phyloP scores from a whole-genome alignment of 441 rosid genomes.

The Erodium moschatum region DNA sequence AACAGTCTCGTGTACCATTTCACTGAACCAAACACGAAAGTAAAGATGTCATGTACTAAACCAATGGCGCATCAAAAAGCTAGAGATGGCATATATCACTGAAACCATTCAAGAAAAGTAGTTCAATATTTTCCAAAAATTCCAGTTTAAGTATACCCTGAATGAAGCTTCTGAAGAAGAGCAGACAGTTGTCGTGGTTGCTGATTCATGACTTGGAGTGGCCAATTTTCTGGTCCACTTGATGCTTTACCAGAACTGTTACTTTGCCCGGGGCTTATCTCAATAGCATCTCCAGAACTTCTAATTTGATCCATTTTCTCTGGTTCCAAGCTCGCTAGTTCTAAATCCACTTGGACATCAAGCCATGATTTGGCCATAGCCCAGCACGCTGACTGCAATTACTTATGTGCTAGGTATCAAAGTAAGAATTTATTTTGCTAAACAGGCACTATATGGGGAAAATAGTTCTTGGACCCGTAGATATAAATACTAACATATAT shows the following conservation, averaged over 20 bases:
- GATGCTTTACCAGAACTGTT: slow-evolving; percentile 39
- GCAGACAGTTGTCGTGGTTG: slow-evolving; percentile 81
- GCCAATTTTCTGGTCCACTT: slow-evolving; percentile 79
- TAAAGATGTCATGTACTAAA: slow-evolving; percentile 18
- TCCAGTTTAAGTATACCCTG: slow-evolving; percentile 44
- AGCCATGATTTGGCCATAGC: slow-evolving; percentile 99
- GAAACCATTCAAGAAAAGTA: neutral
- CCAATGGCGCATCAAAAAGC: slow-evolving; percentile 7
- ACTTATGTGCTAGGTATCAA: neutral
- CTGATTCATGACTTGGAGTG: slow-evolving; percentile 76
- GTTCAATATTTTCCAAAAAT: slow-evolving; percentile 6
- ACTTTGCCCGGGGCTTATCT: slow-evolving; percentile 54
- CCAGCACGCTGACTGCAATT: slow-evolving; percentile 94
- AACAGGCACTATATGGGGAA: neutral
- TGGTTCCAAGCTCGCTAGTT: slow-evolving; percentile 58
- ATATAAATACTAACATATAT: neutral
- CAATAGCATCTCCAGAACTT: slow-evolving; percentile 43
- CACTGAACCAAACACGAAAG: slow-evolving; percentile 40
- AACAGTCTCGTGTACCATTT: slow-evolving; percentile 78
- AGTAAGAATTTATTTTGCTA: neutral
- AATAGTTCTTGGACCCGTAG: neutral
- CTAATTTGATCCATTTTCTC: slow-evolving; percentile 59
- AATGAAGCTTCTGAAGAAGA: slow-evolving; percentile 95
- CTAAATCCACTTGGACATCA: slow-evolving; percentile 88
- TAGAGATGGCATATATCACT: slow-evolving; percentile 7